A percentile compares a stretch with the other conserved stretches of the same genome.
Conservation (phyloP, 371 early-diverging fungal species). For the Rhizopus delemar region DNA sequence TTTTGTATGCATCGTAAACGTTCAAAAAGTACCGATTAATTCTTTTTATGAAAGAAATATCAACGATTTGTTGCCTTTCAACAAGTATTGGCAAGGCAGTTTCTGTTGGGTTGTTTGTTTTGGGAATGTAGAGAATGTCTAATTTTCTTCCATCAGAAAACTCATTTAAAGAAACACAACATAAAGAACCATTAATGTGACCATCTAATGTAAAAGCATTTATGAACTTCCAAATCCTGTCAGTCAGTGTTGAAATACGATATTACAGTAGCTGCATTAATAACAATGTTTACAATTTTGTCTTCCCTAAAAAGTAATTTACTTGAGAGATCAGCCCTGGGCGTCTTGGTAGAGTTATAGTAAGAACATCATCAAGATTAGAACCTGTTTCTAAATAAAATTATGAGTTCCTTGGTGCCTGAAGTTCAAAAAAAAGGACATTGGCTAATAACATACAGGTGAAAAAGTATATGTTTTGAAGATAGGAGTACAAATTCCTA, state of each 20-base stretch:
- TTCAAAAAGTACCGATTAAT: constrained; percentile 12
- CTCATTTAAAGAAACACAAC: constrained; percentile 8
- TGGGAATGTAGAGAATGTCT: constrained; percentile 6
- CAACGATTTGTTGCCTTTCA: constrained; percentile 17
- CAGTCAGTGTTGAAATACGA: constrained; percentile 10
- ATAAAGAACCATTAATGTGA: constrained; percentile 9
- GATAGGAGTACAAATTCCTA: too few relatives aligned
- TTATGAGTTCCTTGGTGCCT: too few relatives aligned
- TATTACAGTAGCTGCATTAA: constrained; percentile 10
- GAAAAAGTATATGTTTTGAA: too few relatives aligned
- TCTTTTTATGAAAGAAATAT: constrained; percentile 11
- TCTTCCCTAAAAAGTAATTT: too few relatives aligned
- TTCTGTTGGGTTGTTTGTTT: constrained; percentile 6
- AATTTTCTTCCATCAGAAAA: constrained; percentile 11
- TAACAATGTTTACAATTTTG: constrained; percentile 4
- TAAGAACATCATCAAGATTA: too few relatives aligned
- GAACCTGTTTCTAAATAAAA: too few relatives aligned
- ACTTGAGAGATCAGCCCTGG: too few relatives aligned
- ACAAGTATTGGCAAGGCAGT: constrained; percentile 7
- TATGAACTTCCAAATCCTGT: constrained; percentile 8
- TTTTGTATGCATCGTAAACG: constrained; percentile 8
- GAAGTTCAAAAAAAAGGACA: too few relatives aligned
- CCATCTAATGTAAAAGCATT: constrained; percentile 16
- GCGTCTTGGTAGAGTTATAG: too few relatives aligned
- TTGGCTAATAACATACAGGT: too few relatives aligned